Base-by-base conservation (phyloP, 441 rosid genomes). In the Populus tomentosa region DNA sequence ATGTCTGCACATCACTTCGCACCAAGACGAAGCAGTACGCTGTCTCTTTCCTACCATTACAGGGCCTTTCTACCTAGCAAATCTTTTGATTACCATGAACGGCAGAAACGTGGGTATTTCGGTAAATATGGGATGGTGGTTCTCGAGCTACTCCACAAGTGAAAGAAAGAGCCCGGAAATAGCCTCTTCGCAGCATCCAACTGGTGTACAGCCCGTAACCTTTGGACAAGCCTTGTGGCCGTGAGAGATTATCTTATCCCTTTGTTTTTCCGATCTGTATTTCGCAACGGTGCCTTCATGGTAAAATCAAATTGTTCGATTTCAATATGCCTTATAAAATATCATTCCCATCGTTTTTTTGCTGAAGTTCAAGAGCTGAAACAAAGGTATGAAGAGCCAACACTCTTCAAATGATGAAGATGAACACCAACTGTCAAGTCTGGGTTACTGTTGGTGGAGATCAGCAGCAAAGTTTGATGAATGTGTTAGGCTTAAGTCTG, bases 361-460 rank as follows among this genome's bases (percentile, higher is more conserved):
- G 50, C 50, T 42, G 50, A 42, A 24, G 67, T 23, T 63, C 32
- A 30, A 30, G 32, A 7, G 38, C 8, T 35, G 32, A 30, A 35
- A 5, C 42, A 13, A 10, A 40, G 71, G 71, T 30, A 88, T 89
- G 92, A 85, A 85, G 75, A 79, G 70, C 80, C 88, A 76, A 23
- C 46, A 71, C 30, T 78, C 82, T 46, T 77, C 76, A 18, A 53
- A 42, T 28, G 86, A 82, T 8, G 87, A 82, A 42, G 87, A 82
- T n/a, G 87, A 86, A 11, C 16, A 59, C 71, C 80, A 66, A 4
- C 77, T 82, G 10, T 78, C 85, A 36, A 33, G 75, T 14, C 38
- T 76, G 76, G 72, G 69, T 13, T 77, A 40, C 72, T 83, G 79
- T 65, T 90, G 91, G 91, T 88, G 93, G 93, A 82, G 88, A 78